Base-by-base conservation (phyloP, 192 early-diverging fungal species). In the Rhizophagus sp. region DNA sequence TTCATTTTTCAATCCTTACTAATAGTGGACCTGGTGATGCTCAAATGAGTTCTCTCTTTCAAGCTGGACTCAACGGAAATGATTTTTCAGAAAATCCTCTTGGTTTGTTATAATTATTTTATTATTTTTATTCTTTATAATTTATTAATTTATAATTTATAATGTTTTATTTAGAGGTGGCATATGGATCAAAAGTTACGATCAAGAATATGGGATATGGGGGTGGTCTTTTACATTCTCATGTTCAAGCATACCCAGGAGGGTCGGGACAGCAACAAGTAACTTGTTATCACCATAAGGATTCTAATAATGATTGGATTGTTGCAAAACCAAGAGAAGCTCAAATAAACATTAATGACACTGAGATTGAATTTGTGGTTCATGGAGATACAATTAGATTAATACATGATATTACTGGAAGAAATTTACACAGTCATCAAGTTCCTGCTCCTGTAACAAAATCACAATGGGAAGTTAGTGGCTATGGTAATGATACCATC, bases 11-110 rank as follows among this genome's bases (percentile, higher is more conserved):
- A 44, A 89, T 99, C 27, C 85, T 99, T 49, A 89, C 88, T 81
- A 87, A 88, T 63, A 92, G 89, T 44, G 98, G 98, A 0, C 85
- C 92, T 6, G 97, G 97, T 6, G 96, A 98, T 85, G 93, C 93
- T n/a, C 90, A 92, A 63, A 99, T 99, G 98, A 93, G 93, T 81
- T 95, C 96, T 8, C 85, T 97, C n/a, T 99, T 99, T 88, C 98
- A 99, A 83, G 95, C 97, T 19, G 85, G 89, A 33, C 84, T 99
- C 25, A 73, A 88, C 49, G 98, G 98, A 36, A 96, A 91, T 83
- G 84, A 90, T 67, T 93, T 98, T 30, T 76, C 84, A 39, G 76
- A 89, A 57, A 96, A 97, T 82, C 98, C 98, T 11, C 81, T 97
- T 17, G 86, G 95, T 96, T 85, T 5, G 33, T 39, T 39, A 9